A percentile compares a stretch with the other conserved stretches of the same genome.
Conservation (phyloP, 345 rosid genomes). For the Salix suchowensis region DNA sequence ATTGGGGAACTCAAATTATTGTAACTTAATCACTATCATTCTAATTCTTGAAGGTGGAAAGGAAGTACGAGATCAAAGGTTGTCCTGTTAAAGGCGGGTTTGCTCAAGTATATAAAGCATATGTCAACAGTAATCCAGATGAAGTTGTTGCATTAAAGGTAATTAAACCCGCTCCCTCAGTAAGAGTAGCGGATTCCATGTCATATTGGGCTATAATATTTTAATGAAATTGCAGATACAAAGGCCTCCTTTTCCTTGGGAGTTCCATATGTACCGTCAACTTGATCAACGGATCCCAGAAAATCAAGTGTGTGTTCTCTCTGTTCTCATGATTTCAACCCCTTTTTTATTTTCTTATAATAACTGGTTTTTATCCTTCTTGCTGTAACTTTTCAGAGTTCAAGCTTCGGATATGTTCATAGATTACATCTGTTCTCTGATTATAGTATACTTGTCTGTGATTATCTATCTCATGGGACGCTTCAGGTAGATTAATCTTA, state of each 20-base stretch:
- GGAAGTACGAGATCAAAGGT: conserved; percentile 93
- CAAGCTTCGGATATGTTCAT: conserved; percentile 77
- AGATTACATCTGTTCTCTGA: conserved; percentile 65
- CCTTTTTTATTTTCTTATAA: background rate
- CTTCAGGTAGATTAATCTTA: conserved; percentile 54
- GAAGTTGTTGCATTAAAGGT: conserved; percentile 87
- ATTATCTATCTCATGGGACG: conserved; percentile 79
- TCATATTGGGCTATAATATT: background rate
- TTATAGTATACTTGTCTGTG: conserved; percentile 77
- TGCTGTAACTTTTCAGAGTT: conserved; percentile 50
- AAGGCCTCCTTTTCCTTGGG: conserved; percentile 94
- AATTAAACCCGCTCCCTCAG: background rate
- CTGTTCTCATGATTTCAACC: conserved; percentile 6
- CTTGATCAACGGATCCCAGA: conserved; percentile 71
- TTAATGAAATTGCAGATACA: conserved; percentile 59
- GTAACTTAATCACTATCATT: background rate
- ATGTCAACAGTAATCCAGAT: conserved; percentile 58
- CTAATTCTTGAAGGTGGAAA: conserved; percentile 55
- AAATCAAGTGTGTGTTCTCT: conserved; percentile 45
- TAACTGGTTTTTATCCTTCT: conserved; percentile 5
- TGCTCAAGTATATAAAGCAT: conserved; percentile 85
- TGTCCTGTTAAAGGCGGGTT: conserved; percentile 93
- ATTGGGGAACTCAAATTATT: background rate
- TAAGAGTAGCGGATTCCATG: background rate
- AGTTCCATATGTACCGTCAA: conserved; percentile 89